phyloP scores from a whole-genome alignment of 2,329 filamentous ascomycete species.

The Hymenoscyphus salicellus region DNA sequence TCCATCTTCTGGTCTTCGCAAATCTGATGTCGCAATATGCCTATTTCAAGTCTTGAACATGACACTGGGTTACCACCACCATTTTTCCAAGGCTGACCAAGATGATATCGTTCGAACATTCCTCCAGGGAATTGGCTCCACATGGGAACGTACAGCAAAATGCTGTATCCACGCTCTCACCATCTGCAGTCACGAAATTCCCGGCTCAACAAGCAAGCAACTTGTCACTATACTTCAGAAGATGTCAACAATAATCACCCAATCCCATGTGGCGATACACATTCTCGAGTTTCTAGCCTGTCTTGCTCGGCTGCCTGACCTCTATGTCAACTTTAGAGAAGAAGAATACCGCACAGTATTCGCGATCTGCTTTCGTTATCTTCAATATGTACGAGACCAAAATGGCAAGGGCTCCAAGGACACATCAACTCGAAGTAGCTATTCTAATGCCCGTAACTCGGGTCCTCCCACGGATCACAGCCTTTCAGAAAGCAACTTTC shows the following conservation, averaged over 20 bases:
- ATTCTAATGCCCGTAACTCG: conserved; percentile 27
- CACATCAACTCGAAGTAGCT: conserved; percentile 38
- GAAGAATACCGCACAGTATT: conserved; percentile 94
- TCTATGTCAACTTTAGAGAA: conserved; percentile 85
- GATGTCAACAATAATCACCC: conserved; percentile 95
- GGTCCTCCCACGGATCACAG: conserved; percentile 40
- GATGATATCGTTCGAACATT: conserved; percentile 88
- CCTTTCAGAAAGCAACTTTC: conserved; percentile 41
- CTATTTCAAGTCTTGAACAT: conserved; percentile 84
- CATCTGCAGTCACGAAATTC: conserved; percentile 92
- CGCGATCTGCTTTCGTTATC: conserved; percentile 88
- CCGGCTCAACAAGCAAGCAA: conserved; percentile 79
- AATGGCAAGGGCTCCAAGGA: conserved; percentile 44
- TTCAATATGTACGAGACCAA: conserved; percentile 78
- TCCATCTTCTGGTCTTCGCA: conserved; percentile 71
- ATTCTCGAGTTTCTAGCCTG: conserved; percentile 94
- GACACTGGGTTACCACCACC: conserved; percentile 83
- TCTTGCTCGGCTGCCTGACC: conserved; percentile 75
- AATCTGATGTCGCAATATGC: conserved; percentile 84
- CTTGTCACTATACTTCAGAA: conserved; percentile 84
- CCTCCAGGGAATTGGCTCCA: conserved; percentile 70
- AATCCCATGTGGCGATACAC: conserved; percentile 85
- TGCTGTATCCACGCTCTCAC: conserved; percentile 92
- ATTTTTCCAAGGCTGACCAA: conserved; percentile 80
- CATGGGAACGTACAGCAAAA: conserved; percentile 82